A percentile compares a stretch with the other conserved stretches of the same genome.
These are phyloP conservation scores for Diaporthe destruens DNA, from an alignment of 2,329 filamentous ascomycete genomes.

Conservation along the genomic window DNA sequence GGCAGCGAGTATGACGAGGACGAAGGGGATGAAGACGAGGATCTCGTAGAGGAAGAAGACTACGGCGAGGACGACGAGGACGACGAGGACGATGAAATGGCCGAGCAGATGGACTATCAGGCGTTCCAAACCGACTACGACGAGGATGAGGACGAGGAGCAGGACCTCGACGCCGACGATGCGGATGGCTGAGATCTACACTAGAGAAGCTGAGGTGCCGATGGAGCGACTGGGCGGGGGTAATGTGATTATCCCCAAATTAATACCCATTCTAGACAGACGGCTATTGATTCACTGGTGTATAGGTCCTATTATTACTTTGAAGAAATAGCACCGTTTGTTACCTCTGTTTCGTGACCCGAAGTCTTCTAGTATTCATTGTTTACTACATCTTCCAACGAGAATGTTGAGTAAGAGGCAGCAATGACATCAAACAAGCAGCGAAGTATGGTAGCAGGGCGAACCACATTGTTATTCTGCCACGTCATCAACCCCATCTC, in stretches of 20 bases:
- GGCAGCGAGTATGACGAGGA: constrained; percentile 49
- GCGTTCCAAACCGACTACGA: constrained; percentile 44
- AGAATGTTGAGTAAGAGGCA: no score
- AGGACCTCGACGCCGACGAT: constrained; percentile 42
- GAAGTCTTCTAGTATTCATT: not conserved
- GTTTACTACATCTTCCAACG: no score
- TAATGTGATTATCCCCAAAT: not conserved
- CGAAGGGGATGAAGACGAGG: constrained; percentile 45
- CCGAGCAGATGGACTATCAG: constrained; percentile 39
- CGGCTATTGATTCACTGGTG: not conserved
- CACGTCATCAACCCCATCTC: no score
- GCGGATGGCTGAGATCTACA: constrained; percentile 1
- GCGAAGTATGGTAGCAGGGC: not conserved
- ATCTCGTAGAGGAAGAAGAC: constrained; percentile 45
- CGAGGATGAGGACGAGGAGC: constrained; percentile 44
- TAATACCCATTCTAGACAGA: not conserved
- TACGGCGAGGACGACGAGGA: constrained; percentile 47
- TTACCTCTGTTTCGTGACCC: no score
- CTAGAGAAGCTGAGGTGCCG: not conserved
- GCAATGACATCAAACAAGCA: no score
- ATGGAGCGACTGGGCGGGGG: not conserved
- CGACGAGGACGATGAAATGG: constrained; percentile 47
- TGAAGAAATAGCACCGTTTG: not conserved
- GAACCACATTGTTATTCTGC: no score
- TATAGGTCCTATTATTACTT: not conserved